Base-by-base conservation (phyloP, 805 yeast species). In the Starmerella ratchasimensis region DNA sequence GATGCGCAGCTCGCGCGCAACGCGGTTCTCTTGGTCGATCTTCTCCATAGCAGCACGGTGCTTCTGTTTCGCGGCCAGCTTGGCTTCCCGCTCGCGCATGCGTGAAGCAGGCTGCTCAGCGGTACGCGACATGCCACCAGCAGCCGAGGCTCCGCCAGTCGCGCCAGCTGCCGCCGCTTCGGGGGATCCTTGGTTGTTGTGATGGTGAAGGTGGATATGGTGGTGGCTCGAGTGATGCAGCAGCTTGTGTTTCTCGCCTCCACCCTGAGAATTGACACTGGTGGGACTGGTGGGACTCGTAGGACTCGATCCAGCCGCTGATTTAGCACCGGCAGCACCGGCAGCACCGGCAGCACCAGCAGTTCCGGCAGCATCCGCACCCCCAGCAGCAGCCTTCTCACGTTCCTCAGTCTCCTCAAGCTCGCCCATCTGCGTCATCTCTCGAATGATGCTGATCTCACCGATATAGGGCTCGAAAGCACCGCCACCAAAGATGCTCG, bases 381-480 rank as follows among this genome's bases (percentile, higher is more conserved):
- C 49, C 2, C 38, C 45, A 10, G 37, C 44, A 23, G 39, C 50
- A 17, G 25, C 41, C 26, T 43, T 41, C 23, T 21, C 25, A 21
- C 19, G 31, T 17, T 39, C 40, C 31, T 38, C 69, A 26, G 64
- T 72, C 37, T 62, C 67, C 34, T 67, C 65, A 39, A 71, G 52
- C 41, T 71, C 74, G 42, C 70, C 68, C 33, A 71, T 62, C 55
- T 77, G 75, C 28, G 78, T 69, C 54, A 90, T 61, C 49, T 84
- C 93, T 50, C 72, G 74, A 53, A 90, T 58, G 55, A 86, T 65
- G 21, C 84, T 71, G 44, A 84, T 61, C 55, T 90, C 94, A 4
- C 98, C 98, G 50, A 88, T 81, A 68, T 84, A 77, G 34, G 77
- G 76, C 24, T 65, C 69, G 58, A 86, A 84, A 2, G 90, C 93